Base-by-base conservation (phyloP, 352 stramenopile species). In the Aphanomyces stellatus region DNA sequence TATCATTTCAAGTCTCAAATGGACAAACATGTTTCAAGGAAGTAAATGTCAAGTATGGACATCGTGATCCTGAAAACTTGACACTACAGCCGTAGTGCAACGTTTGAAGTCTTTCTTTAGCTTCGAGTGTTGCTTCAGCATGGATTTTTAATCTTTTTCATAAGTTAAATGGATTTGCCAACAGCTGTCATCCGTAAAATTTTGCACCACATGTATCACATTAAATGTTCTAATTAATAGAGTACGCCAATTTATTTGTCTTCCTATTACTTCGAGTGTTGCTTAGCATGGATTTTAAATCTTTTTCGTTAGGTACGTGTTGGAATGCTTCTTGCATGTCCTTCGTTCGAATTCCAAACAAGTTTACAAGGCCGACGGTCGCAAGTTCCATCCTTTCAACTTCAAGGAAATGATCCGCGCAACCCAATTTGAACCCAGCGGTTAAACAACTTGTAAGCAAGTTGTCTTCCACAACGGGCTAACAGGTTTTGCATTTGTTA, bases 251-350 rank as follows among this genome's bases (percentile, higher is more conserved):
- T n/a, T n/a, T n/a, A n/a, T n/a, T n/a, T n/a, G n/a, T n/a, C n/a
- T n/a, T n/a, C n/a, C n/a, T n/a, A n/a, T n/a, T n/a, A n/a, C n/a
- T n/a, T n/a, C n/a, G n/a, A n/a, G n/a, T n/a, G n/a, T n/a, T n/a
- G n/a, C n/a, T n/a, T n/a, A n/a, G n/a, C n/a, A n/a, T n/a, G n/a
- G n/a, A n/a, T n/a, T n/a, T n/a, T n/a, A n/a, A n/a, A n/a, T 99
- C 7, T 91, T 99, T 59, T 78, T 99, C 48, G 93, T 93, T 69
- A 99, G 99, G 97, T 96, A 99, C 78, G 94, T 99, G 66, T 82
- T 99, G n/a, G 97, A 99, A 82, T 99, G 96, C 76, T 99, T 99
- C 79, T 80, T 99, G 56, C 97, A 99, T 77, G 96, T 96, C 15
- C 84, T 99, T 62, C 96, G 97, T 90, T 85, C 99, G 69, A 96